Percentiles rank a stretch among this genome's conserved stretches.
Conservation (phyloP, 225 moss, liverwort and hornwort genomes). For the Polytrichum formosum region DNA sequence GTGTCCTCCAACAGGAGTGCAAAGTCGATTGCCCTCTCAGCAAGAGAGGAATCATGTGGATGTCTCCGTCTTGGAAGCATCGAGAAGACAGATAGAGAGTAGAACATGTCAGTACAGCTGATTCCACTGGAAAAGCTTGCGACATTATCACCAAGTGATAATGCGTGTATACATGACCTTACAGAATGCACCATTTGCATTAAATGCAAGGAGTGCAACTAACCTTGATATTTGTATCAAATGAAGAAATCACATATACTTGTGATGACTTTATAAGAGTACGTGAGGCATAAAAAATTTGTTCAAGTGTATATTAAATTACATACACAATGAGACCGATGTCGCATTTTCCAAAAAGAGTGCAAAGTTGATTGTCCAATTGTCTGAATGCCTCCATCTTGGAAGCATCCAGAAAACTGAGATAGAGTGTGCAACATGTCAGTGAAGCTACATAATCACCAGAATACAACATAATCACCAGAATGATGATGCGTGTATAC, state of each 20-base stretch:
- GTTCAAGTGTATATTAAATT: no score
- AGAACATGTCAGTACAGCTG: neutral
- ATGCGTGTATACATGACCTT: no score
- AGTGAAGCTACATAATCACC: neutral
- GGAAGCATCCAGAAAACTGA: constrained; percentile 66
- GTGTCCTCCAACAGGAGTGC: constrained; percentile 90
- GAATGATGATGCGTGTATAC: no score
- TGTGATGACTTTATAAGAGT: no score
- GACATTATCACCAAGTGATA: no score
- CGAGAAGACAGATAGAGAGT: constrained; percentile 42
- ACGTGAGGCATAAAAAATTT: no score
- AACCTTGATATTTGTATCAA: no score
- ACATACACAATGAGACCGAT: constrained; percentile 38
- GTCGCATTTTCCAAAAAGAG: constrained; percentile 83
- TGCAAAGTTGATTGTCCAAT: constrained; percentile 76
- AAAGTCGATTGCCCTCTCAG: constrained; percentile 66
- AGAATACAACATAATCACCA: no score
- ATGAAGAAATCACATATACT: no score
- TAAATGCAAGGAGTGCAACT: no score
- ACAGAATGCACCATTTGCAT: no score
- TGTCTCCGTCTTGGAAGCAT: constrained; percentile 46
- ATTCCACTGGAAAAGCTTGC: neutral
- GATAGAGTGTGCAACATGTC: constrained; percentile 1
- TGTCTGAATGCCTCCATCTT: constrained; percentile 45
- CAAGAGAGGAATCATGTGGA: constrained; percentile 59